Percentiles rank a stretch among this genome's conserved stretches.
Evolutionary conservation across 2,329 filamentous ascomycete species (phyloP).

Genomic region (Zarea fungicola): DNA sequence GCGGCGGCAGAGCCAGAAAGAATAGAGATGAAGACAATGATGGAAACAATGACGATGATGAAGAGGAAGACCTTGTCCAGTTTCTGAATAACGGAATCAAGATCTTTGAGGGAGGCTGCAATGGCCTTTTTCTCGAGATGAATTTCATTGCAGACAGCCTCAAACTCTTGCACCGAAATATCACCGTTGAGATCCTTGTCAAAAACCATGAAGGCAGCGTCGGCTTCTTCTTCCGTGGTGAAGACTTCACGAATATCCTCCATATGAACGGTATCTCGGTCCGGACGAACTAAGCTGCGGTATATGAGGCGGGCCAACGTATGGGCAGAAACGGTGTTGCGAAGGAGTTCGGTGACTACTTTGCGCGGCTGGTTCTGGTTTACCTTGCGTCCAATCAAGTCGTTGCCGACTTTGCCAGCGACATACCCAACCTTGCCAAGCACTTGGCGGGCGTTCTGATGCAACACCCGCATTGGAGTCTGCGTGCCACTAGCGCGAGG

Average conservation of each 20-base stretch:
- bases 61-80: slow-evolving; percentile 86
- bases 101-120: slow-evolving; percentile 86
- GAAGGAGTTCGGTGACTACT: slow-evolving; percentile 73
- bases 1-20: slow-evolving; percentile 87
- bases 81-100: slow-evolving; percentile 89
- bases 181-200: slow-evolving; percentile 97
- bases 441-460: slow-evolving; percentile 68
- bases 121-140: slow-evolving; percentile 93
- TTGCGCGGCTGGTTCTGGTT: slow-evolving; percentile 75
- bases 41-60: slow-evolving; percentile 71
- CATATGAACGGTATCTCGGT: slow-evolving; percentile 67
- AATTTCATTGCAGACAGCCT: slow-evolving; percentile 89
- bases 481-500: slow-evolving; percentile 53
- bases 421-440: slow-evolving; percentile 79
- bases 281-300: slow-evolving; percentile 73
- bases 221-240: slow-evolving; percentile 75
- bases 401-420: slow-evolving; percentile 79
- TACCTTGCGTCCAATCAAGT: slow-evolving; percentile 76
- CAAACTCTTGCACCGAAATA: slow-evolving; percentile 91
- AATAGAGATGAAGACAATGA: slow-evolving; percentile 83
- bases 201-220: slow-evolving; percentile 85
- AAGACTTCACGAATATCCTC: slow-evolving; percentile 79
- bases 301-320: slow-evolving; percentile 84
- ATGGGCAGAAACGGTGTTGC: slow-evolving; percentile 68
- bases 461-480: slow-evolving; percentile 70